These are phyloP conservation scores for Calonectria pseudoturangicola DNA, from an alignment of 2,329 filamentous ascomycete genomes.

Conservation along the genomic window DNA sequence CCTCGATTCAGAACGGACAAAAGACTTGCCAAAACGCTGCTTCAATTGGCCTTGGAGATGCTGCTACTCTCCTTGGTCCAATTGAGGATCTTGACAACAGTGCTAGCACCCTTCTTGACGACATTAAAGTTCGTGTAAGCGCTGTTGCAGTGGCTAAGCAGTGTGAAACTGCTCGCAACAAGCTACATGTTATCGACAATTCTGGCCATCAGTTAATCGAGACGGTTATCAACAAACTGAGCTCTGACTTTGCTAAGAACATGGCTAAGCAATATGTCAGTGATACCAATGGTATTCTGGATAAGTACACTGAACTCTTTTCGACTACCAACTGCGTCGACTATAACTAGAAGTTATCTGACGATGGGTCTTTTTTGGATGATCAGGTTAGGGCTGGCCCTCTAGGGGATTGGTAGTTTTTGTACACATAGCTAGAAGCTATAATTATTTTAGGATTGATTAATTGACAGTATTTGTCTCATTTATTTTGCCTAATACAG, in stretches of 20 bases:
- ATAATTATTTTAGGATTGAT: too few species aligned
- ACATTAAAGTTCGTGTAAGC: neutral
- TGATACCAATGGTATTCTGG: neutral
- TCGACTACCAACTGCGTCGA: conserved; percentile 10
- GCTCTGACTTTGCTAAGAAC: conserved; percentile 5
- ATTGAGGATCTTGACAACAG: conserved; percentile 6
- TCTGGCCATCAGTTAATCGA: conserved; percentile 1
- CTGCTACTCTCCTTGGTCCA: neutral
- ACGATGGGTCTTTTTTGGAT: too few species aligned
- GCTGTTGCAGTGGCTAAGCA: neutral
- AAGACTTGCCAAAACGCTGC: conserved; percentile 2
- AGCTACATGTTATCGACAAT: neutral
- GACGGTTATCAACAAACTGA: conserved; percentile 5
- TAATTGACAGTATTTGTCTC: too few species aligned
- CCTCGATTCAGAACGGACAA: neutral
- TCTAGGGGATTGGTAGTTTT: too few species aligned
- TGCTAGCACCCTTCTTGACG: neutral
- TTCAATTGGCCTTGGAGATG: conserved; percentile 10
- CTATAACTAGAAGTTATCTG: neutral
- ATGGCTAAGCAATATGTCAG: conserved; percentile 8
- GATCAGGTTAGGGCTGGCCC: too few species aligned
- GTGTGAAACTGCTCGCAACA: neutral
- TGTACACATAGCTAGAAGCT: too few species aligned
- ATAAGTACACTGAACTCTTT: neutral
- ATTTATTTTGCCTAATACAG: too few species aligned